phyloP scores from a whole-genome alignment of 805 yeast species.

The Hanseniaspora singularis region DNA sequence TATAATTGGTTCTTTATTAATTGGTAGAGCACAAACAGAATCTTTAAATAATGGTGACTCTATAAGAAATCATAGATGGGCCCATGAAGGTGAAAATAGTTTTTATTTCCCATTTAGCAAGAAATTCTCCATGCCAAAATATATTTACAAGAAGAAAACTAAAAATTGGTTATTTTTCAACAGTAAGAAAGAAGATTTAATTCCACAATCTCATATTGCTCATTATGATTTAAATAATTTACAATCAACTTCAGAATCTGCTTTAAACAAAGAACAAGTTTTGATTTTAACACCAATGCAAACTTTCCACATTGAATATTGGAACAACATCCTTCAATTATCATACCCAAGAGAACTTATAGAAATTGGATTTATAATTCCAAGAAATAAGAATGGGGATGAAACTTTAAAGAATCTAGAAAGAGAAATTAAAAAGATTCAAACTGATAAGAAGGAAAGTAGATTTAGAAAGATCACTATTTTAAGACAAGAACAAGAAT shows the following conservation, averaged over 20 bases:
- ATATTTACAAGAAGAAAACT: slow-evolving; percentile 35
- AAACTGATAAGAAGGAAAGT: slow-evolving; percentile 47
- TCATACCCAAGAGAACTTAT: slow-evolving; percentile 74
- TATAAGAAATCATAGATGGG: slow-evolving; percentile 28
- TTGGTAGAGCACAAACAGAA: slow-evolving; percentile 10
- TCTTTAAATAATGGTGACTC: slow-evolving; percentile 22
- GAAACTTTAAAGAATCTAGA: slow-evolving; percentile 60
- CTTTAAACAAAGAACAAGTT: slow-evolving; percentile 66
- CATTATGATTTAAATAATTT: slow-evolving; percentile 77
- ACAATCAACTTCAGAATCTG: slow-evolving; percentile 59
- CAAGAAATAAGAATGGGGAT: slow-evolving; percentile 75
- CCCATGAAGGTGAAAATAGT: slow-evolving; percentile 28
- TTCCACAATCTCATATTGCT: slow-evolving; percentile 61
- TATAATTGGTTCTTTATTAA: slow-evolving; percentile 8
- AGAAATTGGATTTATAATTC: slow-evolving; percentile 84
- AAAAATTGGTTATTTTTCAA: slow-evolving; percentile 36
- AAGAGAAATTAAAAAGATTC: slow-evolving; percentile 58
- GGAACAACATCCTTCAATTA: slow-evolving; percentile 68
- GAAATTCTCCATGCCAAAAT: slow-evolving; percentile 33
- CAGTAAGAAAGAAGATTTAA: slow-evolving; percentile 40
- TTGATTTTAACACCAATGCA: slow-evolving; percentile 85
- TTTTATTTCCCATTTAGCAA: slow-evolving; percentile 29
- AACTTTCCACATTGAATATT: slow-evolving; percentile 69
- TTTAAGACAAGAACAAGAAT: slow-evolving; percentile 63
- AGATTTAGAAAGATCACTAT: slow-evolving; percentile 77